A percentile compares a stretch with the other conserved stretches of the same genome.
Conservation (phyloP, 345 rosid genomes). For the Nephelium lappaceum region DNA sequence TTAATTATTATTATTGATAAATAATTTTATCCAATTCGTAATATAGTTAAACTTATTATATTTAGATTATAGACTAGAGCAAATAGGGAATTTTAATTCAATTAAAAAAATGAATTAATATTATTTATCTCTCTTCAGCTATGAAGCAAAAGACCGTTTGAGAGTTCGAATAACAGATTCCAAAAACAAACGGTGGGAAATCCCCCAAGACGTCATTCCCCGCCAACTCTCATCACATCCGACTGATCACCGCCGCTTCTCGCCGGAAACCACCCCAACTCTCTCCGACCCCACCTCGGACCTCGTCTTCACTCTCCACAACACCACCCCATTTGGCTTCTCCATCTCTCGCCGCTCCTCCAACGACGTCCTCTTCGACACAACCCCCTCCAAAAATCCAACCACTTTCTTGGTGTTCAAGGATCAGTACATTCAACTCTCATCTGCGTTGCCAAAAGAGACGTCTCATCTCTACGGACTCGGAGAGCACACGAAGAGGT, state of each 20-base stretch:
- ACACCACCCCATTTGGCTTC: constrained; percentile 1
- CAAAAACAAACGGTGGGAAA: background rate
- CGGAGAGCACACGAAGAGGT: background rate
- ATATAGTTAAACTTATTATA: too few relatives aligned
- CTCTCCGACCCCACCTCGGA: background rate
- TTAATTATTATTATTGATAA: too few relatives aligned
- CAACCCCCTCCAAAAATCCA: background rate
- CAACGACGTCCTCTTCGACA: background rate
- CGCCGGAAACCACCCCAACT: background rate
- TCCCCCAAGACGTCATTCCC: background rate
- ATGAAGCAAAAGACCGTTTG: background rate
- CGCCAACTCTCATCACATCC: background rate
- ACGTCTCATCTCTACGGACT: background rate
- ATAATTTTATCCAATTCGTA: too few relatives aligned
- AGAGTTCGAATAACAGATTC: background rate
- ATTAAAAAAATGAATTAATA: too few relatives aligned
- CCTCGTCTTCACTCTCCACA: background rate
- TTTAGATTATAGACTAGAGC: too few relatives aligned
- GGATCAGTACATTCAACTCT: constrained; percentile 3
- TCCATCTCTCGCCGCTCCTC: background rate
- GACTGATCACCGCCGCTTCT: background rate
- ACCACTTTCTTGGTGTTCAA: background rate
- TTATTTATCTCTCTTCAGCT: background rate
- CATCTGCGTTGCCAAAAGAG: background rate
- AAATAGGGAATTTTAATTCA: too few relatives aligned